Base-by-base conservation (phyloP, 2,329 filamentous ascomycete genomes). In the Didymella sp. region DNA sequence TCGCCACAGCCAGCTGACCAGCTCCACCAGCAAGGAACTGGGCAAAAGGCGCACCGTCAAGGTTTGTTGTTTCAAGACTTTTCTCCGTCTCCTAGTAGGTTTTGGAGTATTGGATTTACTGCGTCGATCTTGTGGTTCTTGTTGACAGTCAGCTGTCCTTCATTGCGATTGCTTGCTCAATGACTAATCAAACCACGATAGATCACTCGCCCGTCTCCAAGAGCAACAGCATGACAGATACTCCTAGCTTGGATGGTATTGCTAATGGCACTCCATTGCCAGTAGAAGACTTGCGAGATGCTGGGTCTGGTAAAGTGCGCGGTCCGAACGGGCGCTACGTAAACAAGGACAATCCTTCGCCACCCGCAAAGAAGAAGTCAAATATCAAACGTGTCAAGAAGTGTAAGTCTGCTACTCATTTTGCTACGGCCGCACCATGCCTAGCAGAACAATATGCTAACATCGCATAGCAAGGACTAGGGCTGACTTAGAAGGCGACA, bases 251-350 rank as follows among this genome's bases (percentile, higher is more conserved):
- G 2, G 12, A 51, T 3, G 17, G 13, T n/a, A 31, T 7, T 25
- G 17, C 15, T 13, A 41, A 51, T 11, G n/a, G 42, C n/a, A 44
- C 54, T 1, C n/a, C 7, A 6, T n/a, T 27, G 33, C n/a, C 33
- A 21, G 35, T 3, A 21, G 41, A 46, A 3, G 8, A 2, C 6
- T 6, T 55, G 25, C 51, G 44, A 43, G 59, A 66, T 57, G 48
- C 58, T 13, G 58, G 55, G 13, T 45, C 43, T 24, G 52, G 56
- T 28, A 64, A 68, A 31, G 53, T 61, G 33, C 65, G 62, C 19
- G 63, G 65, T 27, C 51, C 59, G 21, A 50, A 63, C 37, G 65
- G 65, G 19, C 63, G 62, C 11, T 65, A 57, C 42, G 22, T 65
- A 22, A 48, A 48, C n/a, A 57, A 44, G 7, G 19, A 25, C 22